phyloP scores from a whole-genome alignment of 345 rosid species.

The Corchorus capsularis region DNA sequence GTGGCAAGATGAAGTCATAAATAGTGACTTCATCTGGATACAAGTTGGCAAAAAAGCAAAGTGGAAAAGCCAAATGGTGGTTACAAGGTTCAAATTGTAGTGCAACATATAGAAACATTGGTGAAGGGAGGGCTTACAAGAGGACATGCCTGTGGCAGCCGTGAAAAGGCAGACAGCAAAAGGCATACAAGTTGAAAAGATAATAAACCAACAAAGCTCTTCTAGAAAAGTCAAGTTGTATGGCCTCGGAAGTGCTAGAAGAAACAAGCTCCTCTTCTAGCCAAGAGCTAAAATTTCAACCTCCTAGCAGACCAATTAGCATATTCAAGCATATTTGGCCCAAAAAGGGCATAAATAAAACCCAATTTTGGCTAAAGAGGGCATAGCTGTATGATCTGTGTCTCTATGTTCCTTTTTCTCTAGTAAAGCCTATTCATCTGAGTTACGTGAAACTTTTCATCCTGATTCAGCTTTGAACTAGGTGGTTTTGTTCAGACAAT shows the following conservation, averaged over 20 bases:
- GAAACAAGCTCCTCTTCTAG: background rate
- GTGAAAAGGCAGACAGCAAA: slow-evolving; percentile 1
- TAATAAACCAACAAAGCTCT: background rate
- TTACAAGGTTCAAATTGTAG: background rate
- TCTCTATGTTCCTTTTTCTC: background rate
- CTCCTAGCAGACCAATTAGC: background rate
- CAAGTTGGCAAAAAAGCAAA: slow-evolving; percentile 6
- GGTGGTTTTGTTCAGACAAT: background rate
- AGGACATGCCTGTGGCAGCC: background rate
- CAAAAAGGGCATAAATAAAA: background rate
- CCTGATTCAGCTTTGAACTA: slow-evolving; percentile 5
- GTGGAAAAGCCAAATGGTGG: background rate
- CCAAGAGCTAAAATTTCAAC: slow-evolving; percentile 3
- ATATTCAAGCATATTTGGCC: background rate
- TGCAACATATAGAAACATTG: background rate
- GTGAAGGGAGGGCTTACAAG: background rate
- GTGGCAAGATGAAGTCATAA: background rate
- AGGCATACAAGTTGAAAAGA: background rate
- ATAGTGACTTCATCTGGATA: background rate
- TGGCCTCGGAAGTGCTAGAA: background rate
- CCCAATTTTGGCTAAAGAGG: background rate
- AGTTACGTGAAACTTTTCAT: background rate
- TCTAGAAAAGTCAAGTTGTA: background rate
- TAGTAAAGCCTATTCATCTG: background rate
- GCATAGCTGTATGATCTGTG: background rate